A percentile compares a stretch with the other conserved stretches of the same genome.
Evolutionary conservation across 2,329 filamentous ascomycete genomes (phyloP).

Genomic region (Trichoderma asperellum): DNA sequence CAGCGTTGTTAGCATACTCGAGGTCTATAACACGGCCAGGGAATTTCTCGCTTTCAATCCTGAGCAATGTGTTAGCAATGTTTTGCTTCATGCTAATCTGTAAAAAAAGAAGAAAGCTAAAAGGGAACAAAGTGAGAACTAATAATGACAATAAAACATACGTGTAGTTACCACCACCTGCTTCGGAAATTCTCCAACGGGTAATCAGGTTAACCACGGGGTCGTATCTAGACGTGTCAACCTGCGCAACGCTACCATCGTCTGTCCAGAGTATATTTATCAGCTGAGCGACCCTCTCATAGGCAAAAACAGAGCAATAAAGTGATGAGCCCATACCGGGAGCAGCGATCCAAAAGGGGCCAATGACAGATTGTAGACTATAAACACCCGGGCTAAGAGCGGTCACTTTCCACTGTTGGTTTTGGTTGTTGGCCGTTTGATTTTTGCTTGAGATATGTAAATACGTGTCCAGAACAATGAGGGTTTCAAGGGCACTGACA

Average conservation of each 20-base stretch:
- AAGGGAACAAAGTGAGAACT: background rate
- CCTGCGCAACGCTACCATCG: slow-evolving; percentile 10
- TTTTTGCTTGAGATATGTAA: background rate
- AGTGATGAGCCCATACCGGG: background rate
- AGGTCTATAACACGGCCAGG: slow-evolving; percentile 1
- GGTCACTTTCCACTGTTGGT: slow-evolving; percentile 21
- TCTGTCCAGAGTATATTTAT: background rate
- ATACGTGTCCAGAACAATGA: background rate
- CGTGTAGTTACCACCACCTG: background rate
- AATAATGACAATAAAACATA: background rate
- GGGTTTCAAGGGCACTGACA: background rate
- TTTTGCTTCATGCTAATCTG: background rate
- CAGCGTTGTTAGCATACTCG: background rate
- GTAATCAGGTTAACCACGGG: slow-evolving; percentile 1
- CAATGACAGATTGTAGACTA: background rate
- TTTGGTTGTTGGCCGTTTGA: background rate
- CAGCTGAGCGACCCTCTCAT: too few relatives aligned
- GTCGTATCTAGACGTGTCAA: slow-evolving; percentile 18
- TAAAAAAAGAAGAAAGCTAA: background rate
- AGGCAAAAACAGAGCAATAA: background rate
- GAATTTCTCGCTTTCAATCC: slow-evolving; percentile 12
- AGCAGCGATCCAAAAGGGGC: slow-evolving; percentile 11
- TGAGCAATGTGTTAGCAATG: background rate
- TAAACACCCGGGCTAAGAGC: slow-evolving; percentile 11
- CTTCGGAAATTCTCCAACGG: slow-evolving; percentile 17